Conservation (phyloP, 75 land plant genomes). For the Pinus tabuliformis region DNA sequence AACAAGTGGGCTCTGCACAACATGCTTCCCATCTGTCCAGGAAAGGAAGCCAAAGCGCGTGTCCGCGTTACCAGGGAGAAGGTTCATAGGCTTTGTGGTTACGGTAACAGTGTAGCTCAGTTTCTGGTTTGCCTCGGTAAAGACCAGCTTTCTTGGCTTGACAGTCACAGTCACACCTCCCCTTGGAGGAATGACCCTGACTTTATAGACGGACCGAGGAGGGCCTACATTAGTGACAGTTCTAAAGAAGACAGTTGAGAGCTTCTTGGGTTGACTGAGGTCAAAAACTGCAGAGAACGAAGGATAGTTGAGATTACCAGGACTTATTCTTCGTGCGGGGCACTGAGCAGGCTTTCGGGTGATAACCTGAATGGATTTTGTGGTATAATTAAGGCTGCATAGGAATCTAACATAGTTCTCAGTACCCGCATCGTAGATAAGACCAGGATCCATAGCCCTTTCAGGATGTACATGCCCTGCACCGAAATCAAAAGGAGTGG, state of each 20-base stretch:
- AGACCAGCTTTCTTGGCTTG: constrained; percentile 60
- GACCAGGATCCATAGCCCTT: constrained; percentile 73
- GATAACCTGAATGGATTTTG: constrained; percentile 53
- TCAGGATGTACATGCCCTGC: constrained; percentile 66
- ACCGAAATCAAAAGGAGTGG: constrained; percentile 69
- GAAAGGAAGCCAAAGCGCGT: constrained; percentile 2
- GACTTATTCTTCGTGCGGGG: constrained; percentile 23
- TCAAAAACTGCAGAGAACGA: constrained; percentile 66
- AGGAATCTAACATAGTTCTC: constrained; percentile 69
- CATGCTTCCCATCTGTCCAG: constrained; percentile 11
- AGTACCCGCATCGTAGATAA: constrained; percentile 56
- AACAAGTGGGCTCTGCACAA: constrained; percentile 11
- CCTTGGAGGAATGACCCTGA: constrained; percentile 26
- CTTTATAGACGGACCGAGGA: constrained; percentile 44
- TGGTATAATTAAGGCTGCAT: constrained; percentile 55
- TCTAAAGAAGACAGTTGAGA: constrained; percentile 43
- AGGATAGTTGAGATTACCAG: constrained; percentile 82
- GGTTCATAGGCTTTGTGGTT: constrained; percentile 18
- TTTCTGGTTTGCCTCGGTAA: constrained; percentile 49
- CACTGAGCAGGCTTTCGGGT: constrained; percentile 37
- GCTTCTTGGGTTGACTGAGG: neutral
- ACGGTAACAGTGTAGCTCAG: constrained; percentile 54
- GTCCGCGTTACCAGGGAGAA: constrained; percentile 40
- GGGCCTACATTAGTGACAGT: constrained; percentile 85
- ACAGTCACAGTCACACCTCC: constrained; percentile 60